A percentile compares a stretch with the other conserved stretches of the same genome.
These are phyloP conservation scores for Allomyces javanicus DNA, from an alignment of 192 early-diverging fungal genomes.

Conservation along the genomic window DNA sequence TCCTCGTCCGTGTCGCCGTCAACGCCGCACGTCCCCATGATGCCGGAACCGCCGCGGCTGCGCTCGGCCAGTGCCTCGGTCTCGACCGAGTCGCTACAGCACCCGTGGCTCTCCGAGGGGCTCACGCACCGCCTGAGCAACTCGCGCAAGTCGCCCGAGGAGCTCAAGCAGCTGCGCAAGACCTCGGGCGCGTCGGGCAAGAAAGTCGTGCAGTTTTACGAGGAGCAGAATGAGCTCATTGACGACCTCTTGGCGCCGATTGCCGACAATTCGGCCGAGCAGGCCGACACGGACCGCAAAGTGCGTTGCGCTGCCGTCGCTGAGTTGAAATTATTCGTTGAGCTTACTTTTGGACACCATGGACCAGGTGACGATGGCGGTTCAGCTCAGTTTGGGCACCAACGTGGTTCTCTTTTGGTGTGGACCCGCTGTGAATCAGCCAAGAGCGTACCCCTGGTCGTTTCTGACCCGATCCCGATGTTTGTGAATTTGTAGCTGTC, in stretches of 20 bases:
- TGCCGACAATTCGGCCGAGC: slow-evolving; percentile 8
- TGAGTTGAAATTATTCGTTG: too few relatives aligned
- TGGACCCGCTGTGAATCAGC: not conserved
- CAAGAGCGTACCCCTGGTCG: too few relatives aligned
- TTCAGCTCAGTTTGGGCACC: not conserved
- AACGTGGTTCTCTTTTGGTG: not conserved
- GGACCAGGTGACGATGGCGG: not conserved
- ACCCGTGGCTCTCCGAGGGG: not conserved
- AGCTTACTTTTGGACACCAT: not conserved
- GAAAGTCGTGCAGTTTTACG: slow-evolving; percentile 50
- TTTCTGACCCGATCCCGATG: not conserved
- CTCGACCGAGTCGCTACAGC: not conserved
- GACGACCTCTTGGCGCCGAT: slow-evolving; percentile 34
- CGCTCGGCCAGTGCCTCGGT: too few relatives aligned
- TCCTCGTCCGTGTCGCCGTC: too few relatives aligned
- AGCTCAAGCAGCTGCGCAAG: slow-evolving; percentile 13
- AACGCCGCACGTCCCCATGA: too few relatives aligned
- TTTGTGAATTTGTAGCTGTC: not conserved
- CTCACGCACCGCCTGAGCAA: not conserved
- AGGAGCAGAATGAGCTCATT: slow-evolving; percentile 65
- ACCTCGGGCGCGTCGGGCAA: slow-evolving; percentile 15
- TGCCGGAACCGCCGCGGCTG: too few relatives aligned
- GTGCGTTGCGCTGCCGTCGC: too few relatives aligned
- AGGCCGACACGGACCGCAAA: not conserved
- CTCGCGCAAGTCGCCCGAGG: slow-evolving; percentile 22